A percentile compares a stretch with the other conserved stretches of the same genome.
phyloP scores from a whole-genome alignment of 2,329 filamentous ascomycete genomes.

The Arachnomyces sp. region DNA sequence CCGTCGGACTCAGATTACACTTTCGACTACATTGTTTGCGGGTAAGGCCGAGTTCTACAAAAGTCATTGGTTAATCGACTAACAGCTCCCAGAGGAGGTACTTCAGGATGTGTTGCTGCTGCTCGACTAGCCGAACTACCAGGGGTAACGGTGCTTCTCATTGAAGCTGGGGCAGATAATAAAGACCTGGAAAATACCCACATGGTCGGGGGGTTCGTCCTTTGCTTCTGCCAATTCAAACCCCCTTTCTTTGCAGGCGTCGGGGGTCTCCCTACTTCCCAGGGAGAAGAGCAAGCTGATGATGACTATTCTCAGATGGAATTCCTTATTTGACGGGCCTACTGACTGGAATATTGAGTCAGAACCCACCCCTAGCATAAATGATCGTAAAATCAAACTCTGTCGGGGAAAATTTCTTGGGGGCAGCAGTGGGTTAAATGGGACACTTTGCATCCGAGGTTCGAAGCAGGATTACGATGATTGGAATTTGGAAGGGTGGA shows the following conservation, averaged over 20 bases:
- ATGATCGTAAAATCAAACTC: constrained; percentile 35
- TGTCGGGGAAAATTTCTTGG: constrained; percentile 38
- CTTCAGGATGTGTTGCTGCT: constrained; percentile 43
- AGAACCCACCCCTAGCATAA: constrained; percentile 31
- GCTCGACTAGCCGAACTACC: constrained; percentile 41
- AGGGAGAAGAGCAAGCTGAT: constrained; percentile 39
- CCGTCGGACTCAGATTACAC: too few species aligned
- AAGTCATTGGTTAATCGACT: constrained; percentile 1
- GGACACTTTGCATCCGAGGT: constrained; percentile 38
- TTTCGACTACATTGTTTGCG: constrained; percentile 21
- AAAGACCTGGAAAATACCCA: constrained; percentile 40
- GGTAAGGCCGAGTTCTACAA: constrained; percentile 4
- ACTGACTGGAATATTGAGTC: constrained; percentile 41
- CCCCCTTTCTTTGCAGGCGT: too few species aligned
- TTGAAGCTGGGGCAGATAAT: constrained; percentile 41
- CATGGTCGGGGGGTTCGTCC: constrained; percentile 35
- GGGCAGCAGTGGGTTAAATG: constrained; percentile 38
- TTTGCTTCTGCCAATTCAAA: constrained; percentile 25
- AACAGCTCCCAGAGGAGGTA: constrained; percentile 34
- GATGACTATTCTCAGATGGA: constrained; percentile 18
- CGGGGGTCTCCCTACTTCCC: constrained; percentile 38
- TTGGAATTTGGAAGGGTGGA: constrained; percentile 49
- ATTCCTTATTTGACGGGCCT: constrained; percentile 31
- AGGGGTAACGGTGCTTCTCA: constrained; percentile 29
- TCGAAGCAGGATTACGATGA: constrained; percentile 45